Evolutionary conservation across 2,329 filamentous ascomycete genomes (phyloP).

Genomic region (Botrytis sinoallii): DNA sequence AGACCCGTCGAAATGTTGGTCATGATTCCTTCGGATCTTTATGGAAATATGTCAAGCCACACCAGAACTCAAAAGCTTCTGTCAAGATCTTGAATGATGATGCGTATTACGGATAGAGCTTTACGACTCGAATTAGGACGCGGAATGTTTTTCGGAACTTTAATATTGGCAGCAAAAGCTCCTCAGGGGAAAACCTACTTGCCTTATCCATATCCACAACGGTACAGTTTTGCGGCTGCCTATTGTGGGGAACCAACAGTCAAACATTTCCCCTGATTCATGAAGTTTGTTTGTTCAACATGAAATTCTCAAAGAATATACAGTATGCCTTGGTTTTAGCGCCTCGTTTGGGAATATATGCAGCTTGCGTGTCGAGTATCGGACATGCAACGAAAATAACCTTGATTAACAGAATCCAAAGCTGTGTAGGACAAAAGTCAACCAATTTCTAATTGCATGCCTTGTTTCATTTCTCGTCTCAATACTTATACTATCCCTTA

Average conservation of each 20-base stretch:
- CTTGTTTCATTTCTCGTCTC: neutral
- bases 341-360: neutral
- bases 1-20: neutral
- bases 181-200: neutral
- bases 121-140: neutral
- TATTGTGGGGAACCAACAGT: constrained; percentile 5
- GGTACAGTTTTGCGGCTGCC: neutral
- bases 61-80: neutral
- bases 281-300: constrained; percentile 42
- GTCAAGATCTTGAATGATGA: neutral
- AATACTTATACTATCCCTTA: neutral
- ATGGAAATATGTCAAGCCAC: neutral
- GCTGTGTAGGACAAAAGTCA: neutral
- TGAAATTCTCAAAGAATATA: neutral
- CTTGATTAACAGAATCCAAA: neutral
- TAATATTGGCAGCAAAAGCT: neutral
- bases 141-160: neutral
- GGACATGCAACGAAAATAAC: neutral
- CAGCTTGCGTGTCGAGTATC: neutral
- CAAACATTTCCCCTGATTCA: neutral
- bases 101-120: neutral
- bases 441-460: neutral
- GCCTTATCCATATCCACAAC: neutral
- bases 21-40: neutral
- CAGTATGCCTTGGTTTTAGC: neutral